Evolutionary conservation across 352 stramenopile species (phyloP).

Genomic region (Phytophthora palmivora): DNA sequence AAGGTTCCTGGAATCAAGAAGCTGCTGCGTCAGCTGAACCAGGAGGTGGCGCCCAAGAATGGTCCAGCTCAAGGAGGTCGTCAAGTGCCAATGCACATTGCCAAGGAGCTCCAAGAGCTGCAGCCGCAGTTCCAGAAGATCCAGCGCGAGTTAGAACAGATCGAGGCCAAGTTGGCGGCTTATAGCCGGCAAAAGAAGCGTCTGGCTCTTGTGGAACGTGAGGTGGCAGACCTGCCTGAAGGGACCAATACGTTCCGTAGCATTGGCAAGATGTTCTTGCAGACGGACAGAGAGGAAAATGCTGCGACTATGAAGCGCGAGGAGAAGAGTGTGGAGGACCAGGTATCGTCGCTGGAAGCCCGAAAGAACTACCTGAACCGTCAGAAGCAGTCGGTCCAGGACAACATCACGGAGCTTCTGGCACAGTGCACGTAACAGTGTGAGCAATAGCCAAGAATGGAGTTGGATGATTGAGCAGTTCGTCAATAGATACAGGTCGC

Average conservation of each 20-base stretch:
- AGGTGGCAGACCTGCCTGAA: conserved; percentile 70
- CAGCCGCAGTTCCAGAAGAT: conserved; percentile 83
- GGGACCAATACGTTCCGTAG: conserved; percentile 74
- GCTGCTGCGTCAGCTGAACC: conserved; percentile 71
- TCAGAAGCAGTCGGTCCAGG: conserved; percentile 80
- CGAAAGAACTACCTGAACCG: conserved; percentile 85
- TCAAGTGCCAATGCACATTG: conserved; percentile 64
- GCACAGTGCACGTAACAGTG: conserved; percentile 77
- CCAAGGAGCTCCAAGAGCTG: conserved; percentile 82
- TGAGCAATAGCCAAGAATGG: conserved; percentile 27
- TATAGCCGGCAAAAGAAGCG: conserved; percentile 80
- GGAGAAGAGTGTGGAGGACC: conserved; percentile 63
- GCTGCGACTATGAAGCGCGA: conserved; percentile 61
- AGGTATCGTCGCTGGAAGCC: conserved; percentile 75
- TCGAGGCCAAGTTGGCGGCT: conserved; percentile 71
- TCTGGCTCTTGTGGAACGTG: conserved; percentile 72
- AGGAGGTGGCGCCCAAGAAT: conserved; percentile 46
- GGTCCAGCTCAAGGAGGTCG: conserved; percentile 28
- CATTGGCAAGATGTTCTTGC: conserved; percentile 89
- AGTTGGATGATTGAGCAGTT: conserved; percentile 30
- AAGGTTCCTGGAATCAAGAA: conserved; percentile 84
- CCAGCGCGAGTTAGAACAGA: conserved; percentile 82
- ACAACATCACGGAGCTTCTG: conserved; percentile 87
- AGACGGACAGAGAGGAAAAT: conserved; percentile 66
- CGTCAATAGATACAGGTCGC: conserved; percentile 31